Conservation (phyloP, 169 alveolate species). For the Plasmodium blacklocki region DNA sequence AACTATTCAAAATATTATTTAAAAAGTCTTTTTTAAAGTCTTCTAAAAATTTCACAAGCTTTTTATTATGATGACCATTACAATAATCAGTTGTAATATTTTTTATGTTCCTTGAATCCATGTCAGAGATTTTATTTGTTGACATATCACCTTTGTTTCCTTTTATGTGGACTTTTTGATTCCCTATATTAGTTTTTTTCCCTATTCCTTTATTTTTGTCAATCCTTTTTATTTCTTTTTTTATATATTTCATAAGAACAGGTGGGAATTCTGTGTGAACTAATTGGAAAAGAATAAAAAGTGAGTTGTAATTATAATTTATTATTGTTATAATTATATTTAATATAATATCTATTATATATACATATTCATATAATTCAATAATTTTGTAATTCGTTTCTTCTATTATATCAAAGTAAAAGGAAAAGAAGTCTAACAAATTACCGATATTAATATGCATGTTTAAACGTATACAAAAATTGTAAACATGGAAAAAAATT, state of each 20-base stretch:
- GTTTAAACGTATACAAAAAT: conserved; percentile 37
- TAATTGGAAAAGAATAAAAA: conserved; percentile 36
- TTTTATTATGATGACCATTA: too few relatives aligned
- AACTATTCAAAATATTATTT: conserved; percentile 13
- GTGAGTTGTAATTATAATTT: conserved; percentile 49
- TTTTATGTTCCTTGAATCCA: neutral
- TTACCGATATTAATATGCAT: conserved; percentile 24
- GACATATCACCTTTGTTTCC: neutral
- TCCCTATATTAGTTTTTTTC: neutral
- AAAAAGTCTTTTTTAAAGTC: conserved; percentile 51
- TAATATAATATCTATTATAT: conserved; percentile 37
- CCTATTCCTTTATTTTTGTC: too few relatives aligned
- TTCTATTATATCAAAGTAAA: conserved; percentile 43
- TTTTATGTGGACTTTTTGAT: neutral
- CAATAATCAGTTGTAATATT: neutral
- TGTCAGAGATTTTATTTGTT: neutral
- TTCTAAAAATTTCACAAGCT: neutral
- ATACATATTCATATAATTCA: conserved; percentile 49
- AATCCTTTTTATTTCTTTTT: neutral
- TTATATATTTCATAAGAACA: neutral
- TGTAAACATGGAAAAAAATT: conserved; percentile 18
- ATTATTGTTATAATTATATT: conserved; percentile 36
- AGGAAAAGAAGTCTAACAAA: conserved; percentile 34
- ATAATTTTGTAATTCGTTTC: conserved; percentile 41
- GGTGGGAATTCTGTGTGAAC: neutral